These are phyloP conservation scores for Penicillium bovifimosum DNA, from an alignment of 495 filamentous ascomycete species.

Conservation along the genomic window DNA sequence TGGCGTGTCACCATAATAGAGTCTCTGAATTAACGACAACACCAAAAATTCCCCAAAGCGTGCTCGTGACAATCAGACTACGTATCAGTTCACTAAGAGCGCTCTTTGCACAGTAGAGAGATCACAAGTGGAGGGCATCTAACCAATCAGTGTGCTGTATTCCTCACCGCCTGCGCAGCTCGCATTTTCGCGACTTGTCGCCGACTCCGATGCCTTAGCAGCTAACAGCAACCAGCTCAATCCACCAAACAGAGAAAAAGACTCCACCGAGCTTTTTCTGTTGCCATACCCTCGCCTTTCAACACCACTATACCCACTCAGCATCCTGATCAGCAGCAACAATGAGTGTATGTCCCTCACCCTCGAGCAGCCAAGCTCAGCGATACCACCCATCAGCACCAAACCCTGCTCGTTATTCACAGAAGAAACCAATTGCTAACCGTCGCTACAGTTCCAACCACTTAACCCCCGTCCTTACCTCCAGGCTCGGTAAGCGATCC, in stretches of 20 bases:
- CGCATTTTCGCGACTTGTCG: slow-evolving; percentile 34
- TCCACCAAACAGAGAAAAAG: slow-evolving; percentile 7
- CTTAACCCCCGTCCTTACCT: slow-evolving; percentile 89
- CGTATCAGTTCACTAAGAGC: not conserved
- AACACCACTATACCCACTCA: not conserved
- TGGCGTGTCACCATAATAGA: no score
- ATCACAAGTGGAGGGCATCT: not conserved
- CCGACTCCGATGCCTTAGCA: slow-evolving; percentile 12
- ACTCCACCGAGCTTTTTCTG: slow-evolving; percentile 5
- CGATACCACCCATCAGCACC: not conserved
- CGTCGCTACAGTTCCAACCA: slow-evolving; percentile 59
- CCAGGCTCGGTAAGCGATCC: slow-evolving; percentile 65
- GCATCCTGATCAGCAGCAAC: slow-evolving; percentile 7
- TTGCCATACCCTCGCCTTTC: not conserved
- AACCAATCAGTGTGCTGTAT: not conserved
- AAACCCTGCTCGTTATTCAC: not conserved
- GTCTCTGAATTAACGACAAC: no score
- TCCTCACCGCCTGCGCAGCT: slow-evolving; percentile 23
- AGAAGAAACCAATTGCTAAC: slow-evolving; percentile 12
- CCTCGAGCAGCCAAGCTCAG: slow-evolving; percentile 14
- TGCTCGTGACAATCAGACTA: no score
- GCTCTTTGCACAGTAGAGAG: not conserved
- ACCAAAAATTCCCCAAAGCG: no score
- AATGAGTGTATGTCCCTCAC: slow-evolving; percentile 39
- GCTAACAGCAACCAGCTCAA: slow-evolving; percentile 16